Conservation (phyloP, 208 protist genomes). For the Crithidia sp. region DNA sequence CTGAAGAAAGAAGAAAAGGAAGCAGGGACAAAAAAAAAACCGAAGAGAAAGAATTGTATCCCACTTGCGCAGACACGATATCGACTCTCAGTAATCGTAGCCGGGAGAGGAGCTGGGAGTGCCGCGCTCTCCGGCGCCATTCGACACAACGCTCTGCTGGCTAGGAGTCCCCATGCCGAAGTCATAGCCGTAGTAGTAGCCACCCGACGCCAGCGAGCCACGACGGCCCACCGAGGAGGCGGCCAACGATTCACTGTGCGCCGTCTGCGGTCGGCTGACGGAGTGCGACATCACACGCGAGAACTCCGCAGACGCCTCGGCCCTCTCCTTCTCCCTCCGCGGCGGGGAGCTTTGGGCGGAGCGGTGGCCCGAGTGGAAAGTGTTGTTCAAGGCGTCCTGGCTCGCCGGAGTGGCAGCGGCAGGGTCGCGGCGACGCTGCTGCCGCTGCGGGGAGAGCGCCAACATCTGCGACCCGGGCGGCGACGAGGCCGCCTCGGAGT, state of each 20-base stretch:
- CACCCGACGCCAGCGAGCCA: slow-evolving; percentile 21
- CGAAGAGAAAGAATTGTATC: not conserved
- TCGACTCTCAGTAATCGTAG: slow-evolving; percentile 6
- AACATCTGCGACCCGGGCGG: not conserved
- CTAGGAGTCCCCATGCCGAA: slow-evolving; percentile 21
- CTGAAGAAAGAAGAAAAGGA: not conserved
- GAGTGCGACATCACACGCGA: slow-evolving; percentile 15
- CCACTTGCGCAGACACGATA: not conserved
- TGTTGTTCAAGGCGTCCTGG: slow-evolving; percentile 29
- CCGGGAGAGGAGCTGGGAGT: not conserved
- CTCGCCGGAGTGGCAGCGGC: slow-evolving; percentile 10
- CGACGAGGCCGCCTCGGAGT: slow-evolving; percentile 19
- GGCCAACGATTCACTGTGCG: slow-evolving; percentile 12
- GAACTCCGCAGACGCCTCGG: slow-evolving; percentile 12
- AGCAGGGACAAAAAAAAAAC: not conserved
- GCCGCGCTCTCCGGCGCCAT: not conserved
- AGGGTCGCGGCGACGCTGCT: not conserved
- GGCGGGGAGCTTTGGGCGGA: slow-evolving; percentile 21
- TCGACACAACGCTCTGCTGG: slow-evolving; percentile 16
- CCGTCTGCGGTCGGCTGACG: not conserved
- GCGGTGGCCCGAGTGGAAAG: slow-evolving; percentile 25
- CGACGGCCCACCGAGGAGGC: not conserved
- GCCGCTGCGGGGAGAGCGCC: not conserved
- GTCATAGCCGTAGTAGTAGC: slow-evolving; percentile 45
- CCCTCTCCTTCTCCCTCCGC: not conserved